A percentile compares a stretch with the other conserved stretches of the same genome.
phyloP scores from a whole-genome alignment of 306 rosid genomes.

The Canavalia ensiformis region DNA sequence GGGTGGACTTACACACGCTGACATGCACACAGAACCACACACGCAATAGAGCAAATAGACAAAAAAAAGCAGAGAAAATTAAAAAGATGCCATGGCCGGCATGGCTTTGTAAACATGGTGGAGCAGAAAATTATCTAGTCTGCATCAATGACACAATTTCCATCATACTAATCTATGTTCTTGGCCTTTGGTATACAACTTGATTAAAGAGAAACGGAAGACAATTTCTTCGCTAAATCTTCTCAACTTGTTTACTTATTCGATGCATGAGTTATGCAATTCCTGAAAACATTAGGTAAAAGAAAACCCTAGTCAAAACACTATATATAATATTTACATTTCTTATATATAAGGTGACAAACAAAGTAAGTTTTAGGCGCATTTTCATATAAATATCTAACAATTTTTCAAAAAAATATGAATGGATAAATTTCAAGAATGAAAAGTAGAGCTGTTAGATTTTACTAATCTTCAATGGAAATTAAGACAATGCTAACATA shows the following conservation, averaged over 20 bases:
- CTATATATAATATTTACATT: neutral
- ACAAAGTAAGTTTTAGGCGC: too few relatives aligned
- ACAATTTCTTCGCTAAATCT: slow-evolving; percentile 40
- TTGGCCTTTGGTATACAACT: slow-evolving; percentile 45
- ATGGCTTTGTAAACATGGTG: slow-evolving; percentile 15
- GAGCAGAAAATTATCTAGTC: neutral
- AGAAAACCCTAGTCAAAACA: neutral
- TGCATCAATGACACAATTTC: neutral
- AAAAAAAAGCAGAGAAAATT: slow-evolving; percentile 13
- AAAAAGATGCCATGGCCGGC: neutral
- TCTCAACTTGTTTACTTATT: slow-evolving; percentile 48
- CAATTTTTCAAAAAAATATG: too few relatives aligned
- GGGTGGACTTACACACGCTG: slow-evolving; percentile 45
- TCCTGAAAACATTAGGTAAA: slow-evolving; percentile 42
- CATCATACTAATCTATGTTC: slow-evolving; percentile 4
- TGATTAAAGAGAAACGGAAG: slow-evolving; percentile 32
- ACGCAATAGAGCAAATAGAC: slow-evolving; percentile 38
- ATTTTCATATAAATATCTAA: too few relatives aligned
- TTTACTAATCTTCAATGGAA: neutral
- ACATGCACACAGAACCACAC: slow-evolving; percentile 43
- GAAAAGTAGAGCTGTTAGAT: too few relatives aligned
- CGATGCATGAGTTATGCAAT: slow-evolving; percentile 34
- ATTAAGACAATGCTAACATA: neutral
- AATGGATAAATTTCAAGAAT: too few relatives aligned
- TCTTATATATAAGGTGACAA: neutral